Base-by-base conservation (phyloP, 306 rosid species). In the Nissolia schottii region DNA sequence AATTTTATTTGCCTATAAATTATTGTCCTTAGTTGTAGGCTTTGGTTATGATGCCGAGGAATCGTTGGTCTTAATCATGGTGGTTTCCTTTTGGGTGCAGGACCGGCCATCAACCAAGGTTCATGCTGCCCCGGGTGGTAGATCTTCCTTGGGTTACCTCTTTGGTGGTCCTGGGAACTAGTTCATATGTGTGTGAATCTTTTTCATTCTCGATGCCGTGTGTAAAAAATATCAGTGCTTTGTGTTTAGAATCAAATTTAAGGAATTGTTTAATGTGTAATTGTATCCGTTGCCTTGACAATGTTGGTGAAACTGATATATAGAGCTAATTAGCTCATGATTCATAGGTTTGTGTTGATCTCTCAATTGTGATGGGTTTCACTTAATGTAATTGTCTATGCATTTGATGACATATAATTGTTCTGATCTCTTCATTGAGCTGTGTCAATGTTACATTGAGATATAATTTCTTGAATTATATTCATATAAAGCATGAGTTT, bases 31-130 rank as follows among this genome's bases (percentile, higher is more conserved):
- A 34, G 31, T 70, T 25, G 38, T 38, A 20, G 7, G 51, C 9
- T 63, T 31, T 72, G 16, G 23, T 23, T 20, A 50, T 61, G 48
- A 5, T 61, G 34, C 1, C 12, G 71, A 56, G 23, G 18, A 38
- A 51, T 68, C 58, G 27, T 43, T n/a, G 51, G 0, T 73, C 38
- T n/a, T 28, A 45, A 41, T 20, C 27, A 18, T 67, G 61, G 46
- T 67, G 61, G 46, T 75, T 75, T 70, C 13, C 2, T 50, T 45
- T 43, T 34, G 64, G 67, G 27, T 70, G 81, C 80, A 90, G 96
- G 96, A 90, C 77, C 96, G 96, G 25, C 91, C 96, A 55, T 90
- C 91, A 1, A 90, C 93, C 25, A 87, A 90, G 80, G 96, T 90
- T 75, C 96, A 86, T 62, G 81, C 96, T 20, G 91, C 88, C 19